These are phyloP conservation scores for Solanum ossicruentum DNA, from an alignment of 257 asterid genomes.

Conservation along the genomic window DNA sequence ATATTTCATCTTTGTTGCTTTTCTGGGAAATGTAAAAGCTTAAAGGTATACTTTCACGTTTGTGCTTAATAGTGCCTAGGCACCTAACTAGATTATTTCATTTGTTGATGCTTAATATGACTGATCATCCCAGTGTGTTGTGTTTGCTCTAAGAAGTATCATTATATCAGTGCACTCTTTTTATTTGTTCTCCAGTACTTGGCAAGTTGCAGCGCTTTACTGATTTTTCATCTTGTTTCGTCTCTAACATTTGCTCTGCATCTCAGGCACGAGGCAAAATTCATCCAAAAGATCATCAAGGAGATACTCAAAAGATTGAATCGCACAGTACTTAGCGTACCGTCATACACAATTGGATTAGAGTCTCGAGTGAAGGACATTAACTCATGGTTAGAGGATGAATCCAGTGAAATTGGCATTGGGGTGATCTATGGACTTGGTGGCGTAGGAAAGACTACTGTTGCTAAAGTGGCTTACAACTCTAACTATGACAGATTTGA, in stretches of 20 bases:
- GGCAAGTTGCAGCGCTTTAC: neutral
- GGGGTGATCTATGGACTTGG: constrained; percentile 6
- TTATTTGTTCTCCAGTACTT: neutral
- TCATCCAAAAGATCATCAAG: constrained; percentile 4
- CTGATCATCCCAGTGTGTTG: neutral
- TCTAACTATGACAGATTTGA: neutral
- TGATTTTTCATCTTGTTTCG: neutral
- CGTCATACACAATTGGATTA: constrained; percentile 3
- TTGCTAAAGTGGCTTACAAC: constrained; percentile 4
- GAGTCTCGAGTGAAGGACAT: neutral
- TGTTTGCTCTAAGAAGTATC: neutral
- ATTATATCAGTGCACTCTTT: neutral
- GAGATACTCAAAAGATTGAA: neutral
- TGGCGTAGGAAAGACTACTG: constrained; percentile 9
- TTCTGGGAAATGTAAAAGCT: neutral
- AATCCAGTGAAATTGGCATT: neutral
- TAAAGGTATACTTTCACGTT: neutral
- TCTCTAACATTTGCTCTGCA: neutral
- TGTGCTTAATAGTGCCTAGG: neutral
- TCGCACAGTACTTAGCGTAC: neutral
- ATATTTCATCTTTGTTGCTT: neutral
- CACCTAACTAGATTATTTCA: neutral
- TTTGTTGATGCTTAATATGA: neutral
- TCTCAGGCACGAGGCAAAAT: constrained; percentile 4
- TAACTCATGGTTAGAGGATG: constrained; percentile 1